A percentile compares a stretch with the other conserved stretches of the same genome.
phyloP scores from a whole-genome alignment of 2,329 filamentous ascomycete species.

The Ascochyta koolunga region DNA sequence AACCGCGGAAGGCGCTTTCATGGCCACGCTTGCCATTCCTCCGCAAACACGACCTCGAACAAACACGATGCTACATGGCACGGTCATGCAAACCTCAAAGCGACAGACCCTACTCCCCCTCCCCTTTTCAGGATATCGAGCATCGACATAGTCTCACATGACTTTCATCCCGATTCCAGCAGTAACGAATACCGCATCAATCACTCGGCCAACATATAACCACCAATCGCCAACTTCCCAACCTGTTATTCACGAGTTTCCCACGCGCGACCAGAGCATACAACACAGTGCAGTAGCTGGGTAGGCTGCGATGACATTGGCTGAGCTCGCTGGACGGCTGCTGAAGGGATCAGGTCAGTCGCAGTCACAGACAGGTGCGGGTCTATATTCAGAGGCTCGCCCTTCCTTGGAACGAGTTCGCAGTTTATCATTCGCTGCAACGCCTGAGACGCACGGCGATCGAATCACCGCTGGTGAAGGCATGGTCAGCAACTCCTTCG shows the following conservation, averaged over 20 bases:
- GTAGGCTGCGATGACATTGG: slow-evolving; percentile 39
- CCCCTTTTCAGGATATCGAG: slow-evolving; percentile 40
- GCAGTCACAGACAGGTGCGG: slow-evolving; percentile 32
- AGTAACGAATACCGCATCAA: slow-evolving; percentile 44
- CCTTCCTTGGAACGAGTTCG: slow-evolving; percentile 26
- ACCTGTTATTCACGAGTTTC: slow-evolving; percentile 31
- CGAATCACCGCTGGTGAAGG: slow-evolving; percentile 24
- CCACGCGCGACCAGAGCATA: slow-evolving; percentile 6
- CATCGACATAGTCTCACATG: slow-evolving; percentile 49
- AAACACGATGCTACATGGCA: slow-evolving; percentile 1
- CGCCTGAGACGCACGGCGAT: slow-evolving; percentile 17
- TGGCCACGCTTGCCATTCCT: neutral
- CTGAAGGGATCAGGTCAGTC: slow-evolving; percentile 44
- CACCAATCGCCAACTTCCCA: slow-evolving; percentile 29
- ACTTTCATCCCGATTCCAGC: slow-evolving; percentile 45
- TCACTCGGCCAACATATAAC: slow-evolving; percentile 41
- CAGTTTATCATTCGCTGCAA: slow-evolving; percentile 17
- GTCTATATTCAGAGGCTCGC: slow-evolving; percentile 18
- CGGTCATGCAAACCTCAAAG: slow-evolving; percentile 31
- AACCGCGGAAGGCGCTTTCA: neutral
- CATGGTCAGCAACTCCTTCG: slow-evolving; percentile 34
- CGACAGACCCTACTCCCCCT: slow-evolving; percentile 30
- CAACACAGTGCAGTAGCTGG: slow-evolving; percentile 20
- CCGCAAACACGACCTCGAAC: neutral
- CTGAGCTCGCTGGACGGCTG: slow-evolving; percentile 40